Evolutionary conservation across 1,284 basidiomycete genomes (phyloP), one percentile per base, ranked within the genome.

Genomic region (Ceratobasidium sp.): DNA sequence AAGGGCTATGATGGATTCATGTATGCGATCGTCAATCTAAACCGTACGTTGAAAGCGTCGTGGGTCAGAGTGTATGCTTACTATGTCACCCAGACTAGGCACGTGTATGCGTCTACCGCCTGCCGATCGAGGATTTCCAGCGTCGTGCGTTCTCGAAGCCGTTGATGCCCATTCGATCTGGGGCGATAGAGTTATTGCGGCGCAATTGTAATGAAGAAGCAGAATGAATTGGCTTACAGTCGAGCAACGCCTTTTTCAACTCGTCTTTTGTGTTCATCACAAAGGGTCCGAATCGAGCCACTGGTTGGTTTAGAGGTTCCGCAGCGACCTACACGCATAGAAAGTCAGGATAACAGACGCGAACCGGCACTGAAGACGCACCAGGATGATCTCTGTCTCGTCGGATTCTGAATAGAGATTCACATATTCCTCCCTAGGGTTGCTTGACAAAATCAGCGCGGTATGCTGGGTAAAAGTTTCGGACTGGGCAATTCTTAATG

Each of bases 1-100:
- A 92, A 81, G 81, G 89, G 89, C 6, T 90, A 88, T 78, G 90
- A 91, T 81, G 90, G 90, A 0, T 90, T 91, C 83, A 80, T 90
- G 69, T 91, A 89, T 80, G 87, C 88, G 0, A 74, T 71, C 41
- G 69, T 71, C n/a, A 60, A 60, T 38, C 20, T 59, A 6, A 18
- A 35, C 30, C 27, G 60, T 44, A 38, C n/a, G 60, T 35, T 33
- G 38, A 23, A 38, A 18, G 33, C 20, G 55, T 46, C 23, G 30
- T 27, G 27, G 50, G 59, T 44, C 30, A 30, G 27, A 20, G 12
- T 59, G 20, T 50, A 27, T 69, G 33, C 67, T 69, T 52, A 54
- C 48, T 50, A 18, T 52, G 18, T 54, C 14, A 30, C 23, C n/a
- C 18, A 69, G 44, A 69, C 20, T 46, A 44, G 38, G 3, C 30